Base-by-base conservation (phyloP, 192 early-diverging fungal genomes). In the Chytriomyces hyalinus region DNA sequence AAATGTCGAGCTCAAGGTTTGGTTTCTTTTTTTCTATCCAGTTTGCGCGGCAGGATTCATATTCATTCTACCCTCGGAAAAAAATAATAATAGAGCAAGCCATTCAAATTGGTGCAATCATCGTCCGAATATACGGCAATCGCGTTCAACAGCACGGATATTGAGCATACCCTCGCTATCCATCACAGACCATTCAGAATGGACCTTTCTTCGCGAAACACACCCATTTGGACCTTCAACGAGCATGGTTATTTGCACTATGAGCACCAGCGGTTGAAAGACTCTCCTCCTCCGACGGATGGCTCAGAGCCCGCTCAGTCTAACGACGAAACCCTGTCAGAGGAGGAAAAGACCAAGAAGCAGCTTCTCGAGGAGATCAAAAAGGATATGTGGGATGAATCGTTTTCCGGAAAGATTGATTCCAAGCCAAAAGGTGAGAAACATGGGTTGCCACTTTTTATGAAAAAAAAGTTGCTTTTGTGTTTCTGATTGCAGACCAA, bases 331-430 rank as follows among this genome's bases (percentile, higher is more conserved):
- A 22, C 57, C 57, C 57, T 59, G 57, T 36, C 50, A n/a, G 87
- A 87, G 43, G 15, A 10, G 0, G 84, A 87, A 36, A 72, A 82
- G 64, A 68, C 75, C n/a, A 73, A 87, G 4, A 76, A 85, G 75
- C 74, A 78, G 76, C 69, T 88, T 15, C 82, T 87, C 22, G 77
- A 89, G 43, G 77, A 79, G 43, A 49, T 86, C 7, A 83, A 85
- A 10, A 81, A 85, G 24, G 90, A 88, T 73, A 75, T 89, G 65
- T 95, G 96, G 95, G 90, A 93, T 69, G 98, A 99, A 78, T 82
- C 85, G n/a, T 99, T 98, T 85, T 91, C 90, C 73, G 84, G 91
- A 1, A 92, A 91, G 86, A 90, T 86, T 10, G 98, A 99, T 82
- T 85, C 91, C n/a, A 99, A 99, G 85, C 97, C 97, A 7, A 86